A percentile compares a stretch with the other conserved stretches of the same genome.
phyloP scores from a whole-genome alignment of 1,139 yeast genomes.

The Suhomyces yuchorum region DNA sequence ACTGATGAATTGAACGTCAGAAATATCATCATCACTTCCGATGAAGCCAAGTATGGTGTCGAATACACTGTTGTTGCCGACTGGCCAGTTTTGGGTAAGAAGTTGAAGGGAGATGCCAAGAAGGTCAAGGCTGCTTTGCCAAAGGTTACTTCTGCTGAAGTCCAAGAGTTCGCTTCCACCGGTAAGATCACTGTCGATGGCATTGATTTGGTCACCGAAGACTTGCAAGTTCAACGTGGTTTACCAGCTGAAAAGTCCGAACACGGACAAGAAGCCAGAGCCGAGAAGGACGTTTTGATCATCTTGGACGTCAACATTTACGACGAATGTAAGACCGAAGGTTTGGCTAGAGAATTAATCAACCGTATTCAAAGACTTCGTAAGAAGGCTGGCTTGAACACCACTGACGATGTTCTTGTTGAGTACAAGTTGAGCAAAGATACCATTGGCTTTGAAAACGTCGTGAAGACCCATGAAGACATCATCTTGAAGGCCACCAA shows the following conservation, averaged over 20 bases:
- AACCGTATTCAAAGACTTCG: conserved; percentile 98
- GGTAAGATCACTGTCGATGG: conserved; percentile 88
- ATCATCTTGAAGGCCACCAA: conserved; percentile 78
- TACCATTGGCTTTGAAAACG: conserved; percentile 65
- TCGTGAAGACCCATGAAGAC: conserved; percentile 64
- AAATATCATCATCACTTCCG: conserved; percentile 82
- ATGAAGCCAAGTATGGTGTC: conserved; percentile 90
- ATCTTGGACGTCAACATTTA: conserved; percentile 86
- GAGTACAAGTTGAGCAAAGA: conserved; percentile 75
- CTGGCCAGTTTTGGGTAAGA: conserved; percentile 98
- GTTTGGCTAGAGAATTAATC: conserved; percentile 92
- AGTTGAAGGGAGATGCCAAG: conserved; percentile 90
- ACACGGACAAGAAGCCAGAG: conserved; percentile 80
- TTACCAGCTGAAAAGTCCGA: conserved; percentile 61
- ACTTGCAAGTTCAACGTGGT: conserved; percentile 87
- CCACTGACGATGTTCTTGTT: conserved; percentile 92
- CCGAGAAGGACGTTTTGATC: conserved; percentile 85
- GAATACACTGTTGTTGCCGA: conserved; percentile 94
- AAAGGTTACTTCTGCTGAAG: conserved; percentile 73
- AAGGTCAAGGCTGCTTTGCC: conserved; percentile 95
- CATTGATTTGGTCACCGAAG: conserved; percentile 82
- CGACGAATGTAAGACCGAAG: conserved; percentile 89
- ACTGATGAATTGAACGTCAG: conserved; percentile 91
- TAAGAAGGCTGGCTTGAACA: conserved; percentile 92
- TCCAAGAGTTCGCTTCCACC: conserved; percentile 68